A percentile compares a stretch with the other conserved stretches of the same genome.
Conservation (phyloP, 495 filamentous ascomycete genomes). For the Hamigera avellanea region DNA sequence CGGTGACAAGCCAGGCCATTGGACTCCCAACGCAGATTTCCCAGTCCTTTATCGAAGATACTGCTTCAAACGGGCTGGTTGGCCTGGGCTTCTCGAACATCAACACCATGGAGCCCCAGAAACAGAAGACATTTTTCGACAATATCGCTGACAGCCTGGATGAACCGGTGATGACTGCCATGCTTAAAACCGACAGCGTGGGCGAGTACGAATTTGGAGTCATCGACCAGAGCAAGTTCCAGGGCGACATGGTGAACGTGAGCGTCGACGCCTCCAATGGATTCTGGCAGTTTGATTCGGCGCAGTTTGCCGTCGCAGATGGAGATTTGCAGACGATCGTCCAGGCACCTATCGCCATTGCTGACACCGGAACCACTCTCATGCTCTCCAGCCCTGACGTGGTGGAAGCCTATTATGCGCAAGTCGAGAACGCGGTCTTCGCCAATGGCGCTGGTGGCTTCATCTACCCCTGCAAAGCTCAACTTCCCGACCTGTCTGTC, state of each 20-base stretch:
- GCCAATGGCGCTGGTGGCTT: slow-evolving; percentile 43
- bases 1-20: slow-evolving; percentile 54
- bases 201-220: slow-evolving; percentile 71
- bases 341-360: slow-evolving; percentile 38
- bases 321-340: slow-evolving; percentile 18
- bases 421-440: slow-evolving; percentile 44
- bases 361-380: slow-evolving; percentile 64
- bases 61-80: slow-evolving; percentile 57
- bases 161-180: slow-evolving; percentile 60
- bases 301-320: slow-evolving; percentile 43
- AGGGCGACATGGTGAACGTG: slow-evolving; percentile 50
- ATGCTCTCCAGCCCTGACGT: slow-evolving; percentile 54
- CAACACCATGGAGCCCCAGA: slow-evolving; percentile 57
- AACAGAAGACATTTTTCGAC: slow-evolving; percentile 74
- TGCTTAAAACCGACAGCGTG: slow-evolving; percentile 45
- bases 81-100: slow-evolving; percentile 66
- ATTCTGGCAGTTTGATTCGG: slow-evolving; percentile 65
- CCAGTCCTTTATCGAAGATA: slow-evolving; percentile 49
- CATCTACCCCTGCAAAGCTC: slow-evolving; percentile 50
- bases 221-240: slow-evolving; percentile 56
- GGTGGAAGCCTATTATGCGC: slow-evolving; percentile 48
- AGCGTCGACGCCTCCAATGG: slow-evolving; percentile 50
- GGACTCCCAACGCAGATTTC: slow-evolving; percentile 59
- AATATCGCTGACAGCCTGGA: slow-evolving; percentile 53
- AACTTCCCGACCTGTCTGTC: slow-evolving; percentile 55